Evolutionary conservation across 441 rosid species (phyloP), one percentile per base, ranked within the genome.

Genomic region (Croton laevigatus): DNA sequence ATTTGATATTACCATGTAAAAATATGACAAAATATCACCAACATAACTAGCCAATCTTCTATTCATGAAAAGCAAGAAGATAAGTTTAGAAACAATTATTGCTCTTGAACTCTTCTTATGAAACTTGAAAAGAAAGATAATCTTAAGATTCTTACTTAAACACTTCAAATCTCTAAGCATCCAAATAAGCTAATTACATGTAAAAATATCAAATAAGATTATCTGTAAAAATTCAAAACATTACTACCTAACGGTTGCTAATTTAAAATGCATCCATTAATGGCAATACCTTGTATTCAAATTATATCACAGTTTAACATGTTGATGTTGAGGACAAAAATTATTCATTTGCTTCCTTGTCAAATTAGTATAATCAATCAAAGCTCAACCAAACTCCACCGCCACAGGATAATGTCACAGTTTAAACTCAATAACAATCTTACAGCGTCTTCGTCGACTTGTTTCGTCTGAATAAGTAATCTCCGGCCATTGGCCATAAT

Each of bases 401-500:
- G 16, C 55, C 57, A 27, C 19, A 13, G 38, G 10, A 23, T 27
- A 27, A 27, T 34, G 55, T 65, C 57, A 27, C 44, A 17, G 53
- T 65, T 65, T 52, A 65, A 32, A 22, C 58, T 23, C 57, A 16
- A 46, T 8, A 32, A 23, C 66, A 46, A 65, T 52, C 66, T 62
- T 44, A 63, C 32, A 61, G 48, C 65, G 48, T 38, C 49, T 20
- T 10, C 32, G 32, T 63, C 38, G 3, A 27, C 32, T 27, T 27
- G 44, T 40, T 6, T 40, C 44, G 20, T 38, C 14, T 44, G 46
- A 63, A 14, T 45, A 44, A 63, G 20, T 20, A 44, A 42, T 22
- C 54, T 45, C 54, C 37, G 23, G 46, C 14, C 67, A 62, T 17
- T 40, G 66, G 19, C 45, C 19, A 45, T 36, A 49, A 54, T 3